Conservation (phyloP, 140 eudicot genomes). For the Erigeron philadelphicus region DNA sequence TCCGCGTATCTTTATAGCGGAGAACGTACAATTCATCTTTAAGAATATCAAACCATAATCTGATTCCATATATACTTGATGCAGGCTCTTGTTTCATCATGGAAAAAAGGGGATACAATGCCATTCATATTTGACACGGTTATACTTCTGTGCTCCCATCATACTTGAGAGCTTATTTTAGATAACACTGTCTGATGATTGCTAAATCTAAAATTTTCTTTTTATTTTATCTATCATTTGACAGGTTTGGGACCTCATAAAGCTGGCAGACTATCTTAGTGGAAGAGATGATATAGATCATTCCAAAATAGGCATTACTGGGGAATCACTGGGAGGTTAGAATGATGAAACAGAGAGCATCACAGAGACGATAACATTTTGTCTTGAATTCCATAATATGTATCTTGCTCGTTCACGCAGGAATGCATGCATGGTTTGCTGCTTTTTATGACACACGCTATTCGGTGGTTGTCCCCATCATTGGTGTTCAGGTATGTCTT, state of each 20-base stretch:
- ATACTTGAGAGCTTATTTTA: background rate
- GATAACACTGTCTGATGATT: background rate
- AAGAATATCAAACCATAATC: background rate
- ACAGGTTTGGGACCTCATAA: slow-evolving; percentile 94
- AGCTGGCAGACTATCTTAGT: slow-evolving; percentile 76
- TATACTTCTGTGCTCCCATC: slow-evolving; percentile 10
- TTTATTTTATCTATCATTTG: background rate
- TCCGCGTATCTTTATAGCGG: background rate
- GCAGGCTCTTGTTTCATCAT: slow-evolving; percentile 73
- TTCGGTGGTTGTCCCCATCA: slow-evolving; percentile 78
- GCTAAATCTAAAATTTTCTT: background rate
- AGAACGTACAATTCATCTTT: background rate
- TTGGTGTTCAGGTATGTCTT: slow-evolving; percentile 84
- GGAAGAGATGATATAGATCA: slow-evolving; percentile 76
- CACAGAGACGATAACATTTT: background rate
- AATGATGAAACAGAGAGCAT: slow-evolving; percentile 13
- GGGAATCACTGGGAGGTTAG: slow-evolving; percentile 97
- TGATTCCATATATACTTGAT: slow-evolving; percentile 11
- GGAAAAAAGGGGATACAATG: slow-evolving; percentile 92
- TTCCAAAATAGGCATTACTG: slow-evolving; percentile 78
- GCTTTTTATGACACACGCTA: slow-evolving; percentile 82
- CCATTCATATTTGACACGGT: slow-evolving; percentile 97
- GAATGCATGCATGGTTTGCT: slow-evolving; percentile 99
- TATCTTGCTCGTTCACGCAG: slow-evolving; percentile 31
- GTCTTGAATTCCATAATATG: slow-evolving; percentile 1